Base-by-base conservation (phyloP, 2,329 filamentous ascomycete species). In the Coccinonectria pachysandricola region DNA sequence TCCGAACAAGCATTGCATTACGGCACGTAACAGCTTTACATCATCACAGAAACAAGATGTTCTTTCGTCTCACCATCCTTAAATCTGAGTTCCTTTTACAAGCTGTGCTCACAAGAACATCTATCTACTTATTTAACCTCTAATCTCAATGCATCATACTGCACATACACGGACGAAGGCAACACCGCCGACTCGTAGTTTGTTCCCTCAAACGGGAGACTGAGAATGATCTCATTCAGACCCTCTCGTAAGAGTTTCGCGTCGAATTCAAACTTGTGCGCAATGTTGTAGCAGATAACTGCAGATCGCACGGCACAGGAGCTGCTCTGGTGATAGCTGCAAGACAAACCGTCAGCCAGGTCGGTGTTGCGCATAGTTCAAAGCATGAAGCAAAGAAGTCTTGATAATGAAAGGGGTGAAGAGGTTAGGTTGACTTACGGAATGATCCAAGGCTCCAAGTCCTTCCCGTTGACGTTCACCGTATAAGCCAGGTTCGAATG, bases 81-180 rank as follows among this genome's bases (percentile, higher is more conserved):
- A 15, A 23, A 14, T 22, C 19, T 6, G 12, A n/a, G 23, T n/a
- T 12, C 25, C 16, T 3, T 22, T 8, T 23, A 23, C 20, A 21
- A 15, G 10, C 8, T 19, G 10, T n/a, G n/a, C n/a, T n/a, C n/a
- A n/a, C n/a, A n/a, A n/a, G n/a, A n/a, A n/a, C n/a, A n/a, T n/a
- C n/a, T n/a, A n/a, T 10, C n/a, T 7, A 25, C 23, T 12, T 26
- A 37, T n/a, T 48, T 36, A 23, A 78, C 44, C 42, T 79, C 74
- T 23, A 79, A 40, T 26, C 73, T 57, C 43, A 79, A 40, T 3
- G 75, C 73, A 52, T 79, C 74, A 36, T 79, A 79, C 53, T 79
- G 72, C 5, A 79, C 64, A 47, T 79, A 79, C 0, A 73, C 57
- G 1, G 60, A 62, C 21, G 53, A 51, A 0, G 71, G 62, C 30